These are phyloP conservation scores for Hortaea werneckii DNA, from an alignment of 2,329 filamentous ascomycete species.

Conservation along the genomic window DNA sequence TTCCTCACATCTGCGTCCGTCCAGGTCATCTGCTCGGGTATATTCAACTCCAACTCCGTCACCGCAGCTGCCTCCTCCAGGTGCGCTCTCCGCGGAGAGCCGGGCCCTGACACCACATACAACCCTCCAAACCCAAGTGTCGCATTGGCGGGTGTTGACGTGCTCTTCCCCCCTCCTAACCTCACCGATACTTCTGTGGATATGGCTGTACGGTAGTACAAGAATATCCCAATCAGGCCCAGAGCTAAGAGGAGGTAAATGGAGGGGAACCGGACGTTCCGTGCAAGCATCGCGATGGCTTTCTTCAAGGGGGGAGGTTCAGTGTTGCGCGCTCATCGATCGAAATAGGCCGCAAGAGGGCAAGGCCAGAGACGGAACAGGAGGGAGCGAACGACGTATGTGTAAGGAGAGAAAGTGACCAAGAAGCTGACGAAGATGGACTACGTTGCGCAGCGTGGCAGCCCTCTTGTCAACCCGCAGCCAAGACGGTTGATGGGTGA, in stretches of 20 bases:
- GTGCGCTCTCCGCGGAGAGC: conserved; percentile 23
- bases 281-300: conserved; percentile 1
- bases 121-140: conserved; percentile 28
- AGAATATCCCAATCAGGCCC: not conserved
- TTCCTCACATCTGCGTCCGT: conserved; percentile 22
- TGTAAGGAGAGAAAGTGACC: not conserved
- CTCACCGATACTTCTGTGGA: not conserved
- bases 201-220: not conserved
- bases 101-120: conserved; percentile 26
- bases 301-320: not conserved
- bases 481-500: not conserved
- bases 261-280: conserved; percentile 1
- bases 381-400: not conserved
- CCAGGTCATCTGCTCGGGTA: conserved; percentile 28
- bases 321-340: not conserved
- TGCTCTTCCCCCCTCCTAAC: not conserved
- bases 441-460: not conserved
- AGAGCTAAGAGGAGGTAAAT: conserved; percentile 1
- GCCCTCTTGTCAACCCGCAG: not conserved
- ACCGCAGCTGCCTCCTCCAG: conserved; percentile 29
- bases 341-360: not conserved
- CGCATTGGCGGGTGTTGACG: conserved; percentile 10
- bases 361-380: not conserved
- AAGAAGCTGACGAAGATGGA: not conserved
- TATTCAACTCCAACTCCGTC: conserved; percentile 27